phyloP scores from a whole-genome alignment of 257 asterid species.

The Ehretia macrophylla region DNA sequence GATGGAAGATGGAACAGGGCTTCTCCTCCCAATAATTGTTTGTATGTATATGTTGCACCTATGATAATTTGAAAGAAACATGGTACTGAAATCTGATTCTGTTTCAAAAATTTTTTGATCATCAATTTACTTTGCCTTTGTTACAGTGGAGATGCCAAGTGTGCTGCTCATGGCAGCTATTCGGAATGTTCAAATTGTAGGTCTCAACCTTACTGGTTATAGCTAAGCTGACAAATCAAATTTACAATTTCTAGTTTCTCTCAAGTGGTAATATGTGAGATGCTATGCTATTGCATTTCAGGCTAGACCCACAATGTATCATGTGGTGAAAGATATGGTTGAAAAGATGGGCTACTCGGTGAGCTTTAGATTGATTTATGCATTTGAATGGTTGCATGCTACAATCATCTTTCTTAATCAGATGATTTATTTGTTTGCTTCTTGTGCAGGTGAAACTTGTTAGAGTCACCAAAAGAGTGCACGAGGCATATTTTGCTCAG shows the following conservation, averaged over 20 bases:
- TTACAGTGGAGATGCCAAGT: constrained; percentile 98
- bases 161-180: constrained; percentile 95
- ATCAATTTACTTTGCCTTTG: constrained; percentile 12
- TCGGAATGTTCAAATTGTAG: constrained; percentile 87
- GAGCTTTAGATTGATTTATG: constrained; percentile 22
- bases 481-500: constrained; percentile 93
- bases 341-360: constrained; percentile 95
- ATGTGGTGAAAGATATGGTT: constrained; percentile 84
- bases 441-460: constrained; percentile 75
- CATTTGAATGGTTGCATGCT: constrained; percentile 3
- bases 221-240: constrained; percentile 4
- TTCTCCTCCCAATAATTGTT: constrained; percentile 89
- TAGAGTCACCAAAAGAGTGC: constrained; percentile 94
- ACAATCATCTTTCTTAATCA: background rate
- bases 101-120: constrained; percentile 2
- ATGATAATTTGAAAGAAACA: background rate
- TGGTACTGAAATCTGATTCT: background rate
- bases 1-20: constrained; percentile 97
- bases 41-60: constrained; percentile 40
- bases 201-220: constrained; percentile 20
- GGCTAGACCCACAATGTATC: constrained; percentile 97
- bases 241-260: background rate
- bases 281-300: constrained; percentile 26
- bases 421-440: constrained; percentile 7
- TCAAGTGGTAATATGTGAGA: constrained; percentile 3